A percentile compares a stretch with the other conserved stretches of the same genome.
phyloP scores from a whole-genome alignment of 306 rosid genomes.

The Astragalus glycyphyllos region DNA sequence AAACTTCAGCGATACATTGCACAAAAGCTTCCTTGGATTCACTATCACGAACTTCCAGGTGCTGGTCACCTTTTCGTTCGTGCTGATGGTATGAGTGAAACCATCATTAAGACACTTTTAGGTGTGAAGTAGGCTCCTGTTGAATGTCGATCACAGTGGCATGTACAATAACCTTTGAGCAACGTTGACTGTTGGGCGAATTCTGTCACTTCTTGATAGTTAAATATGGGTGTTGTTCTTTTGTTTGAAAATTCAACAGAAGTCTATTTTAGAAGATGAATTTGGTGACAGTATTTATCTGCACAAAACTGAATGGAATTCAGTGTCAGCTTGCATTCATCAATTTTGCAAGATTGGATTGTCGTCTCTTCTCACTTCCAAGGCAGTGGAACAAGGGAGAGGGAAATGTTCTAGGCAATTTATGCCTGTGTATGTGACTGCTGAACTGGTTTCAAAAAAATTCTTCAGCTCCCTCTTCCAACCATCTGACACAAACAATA shows the following conservation, averaged over 20 bases:
- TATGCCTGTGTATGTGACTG: too few species aligned
- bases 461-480: too few species aligned
- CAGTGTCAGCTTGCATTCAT: neutral
- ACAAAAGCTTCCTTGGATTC: slow-evolving; percentile 79
- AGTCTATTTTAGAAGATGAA: slow-evolving; percentile 8
- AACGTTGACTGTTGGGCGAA: slow-evolving; percentile 27
- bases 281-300: neutral
- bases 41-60: slow-evolving; percentile 79
- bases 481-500: too few species aligned
- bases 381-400: too few species aligned
- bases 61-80: slow-evolving; percentile 69
- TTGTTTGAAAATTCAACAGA: slow-evolving; percentile 2
- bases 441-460: too few species aligned
- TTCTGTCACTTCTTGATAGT: slow-evolving; percentile 27
- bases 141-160: neutral
- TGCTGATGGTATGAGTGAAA: slow-evolving; percentile 59
- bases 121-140: slow-evolving; percentile 45
- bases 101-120: slow-evolving; percentile 60
- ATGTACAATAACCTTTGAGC: slow-evolving; percentile 33
- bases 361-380: neutral
- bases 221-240: neutral
- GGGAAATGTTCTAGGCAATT: neutral
- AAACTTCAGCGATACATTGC: slow-evolving; percentile 63
- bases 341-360: neutral
- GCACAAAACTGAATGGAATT: slow-evolving; percentile 8